Conservation (phyloP, 1,284 basidiomycete genomes). For the Cerrena zonata region DNA sequence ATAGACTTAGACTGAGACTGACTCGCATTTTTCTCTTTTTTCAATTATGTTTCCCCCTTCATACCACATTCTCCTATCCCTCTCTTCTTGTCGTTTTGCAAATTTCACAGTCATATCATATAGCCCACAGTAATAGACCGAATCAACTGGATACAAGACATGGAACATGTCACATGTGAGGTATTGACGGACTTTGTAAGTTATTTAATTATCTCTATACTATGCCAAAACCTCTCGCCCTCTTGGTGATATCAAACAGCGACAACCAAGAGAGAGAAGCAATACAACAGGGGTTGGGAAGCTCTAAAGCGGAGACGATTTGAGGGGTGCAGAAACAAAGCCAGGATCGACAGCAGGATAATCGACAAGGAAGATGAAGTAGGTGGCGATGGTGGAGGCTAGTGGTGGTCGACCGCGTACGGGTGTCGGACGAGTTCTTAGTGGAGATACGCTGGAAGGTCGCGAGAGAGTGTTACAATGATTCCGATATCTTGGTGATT, state of each 20-base stretch:
- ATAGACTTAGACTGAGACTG: neutral
- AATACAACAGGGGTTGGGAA: neutral
- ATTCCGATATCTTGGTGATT: conserved; percentile 82
- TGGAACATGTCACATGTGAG: neutral
- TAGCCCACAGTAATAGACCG: neutral
- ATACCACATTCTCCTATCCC: neutral
- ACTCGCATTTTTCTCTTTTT: neutral
- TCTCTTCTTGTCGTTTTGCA: neutral
- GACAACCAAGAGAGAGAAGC: neutral
- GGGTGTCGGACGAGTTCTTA: conserved; percentile 87
- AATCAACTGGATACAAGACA: neutral
- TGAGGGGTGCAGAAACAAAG: neutral
- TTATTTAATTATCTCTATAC: too few species aligned
- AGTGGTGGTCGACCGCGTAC: conserved; percentile 41
- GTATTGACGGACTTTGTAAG: neutral
- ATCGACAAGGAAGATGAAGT: neutral
- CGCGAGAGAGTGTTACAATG: conserved; percentile 86
- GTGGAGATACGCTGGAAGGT: conserved; percentile 84
- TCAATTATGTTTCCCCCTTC: neutral
- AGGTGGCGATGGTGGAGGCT: neutral
- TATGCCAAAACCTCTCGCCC: too few species aligned
- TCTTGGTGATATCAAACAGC: too few species aligned
- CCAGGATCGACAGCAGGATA: neutral
- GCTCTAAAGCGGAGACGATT: neutral
- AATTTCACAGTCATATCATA: neutral